Conservation (phyloP, 2,329 filamentous ascomycete species). For the Alternaria arbusti region DNA sequence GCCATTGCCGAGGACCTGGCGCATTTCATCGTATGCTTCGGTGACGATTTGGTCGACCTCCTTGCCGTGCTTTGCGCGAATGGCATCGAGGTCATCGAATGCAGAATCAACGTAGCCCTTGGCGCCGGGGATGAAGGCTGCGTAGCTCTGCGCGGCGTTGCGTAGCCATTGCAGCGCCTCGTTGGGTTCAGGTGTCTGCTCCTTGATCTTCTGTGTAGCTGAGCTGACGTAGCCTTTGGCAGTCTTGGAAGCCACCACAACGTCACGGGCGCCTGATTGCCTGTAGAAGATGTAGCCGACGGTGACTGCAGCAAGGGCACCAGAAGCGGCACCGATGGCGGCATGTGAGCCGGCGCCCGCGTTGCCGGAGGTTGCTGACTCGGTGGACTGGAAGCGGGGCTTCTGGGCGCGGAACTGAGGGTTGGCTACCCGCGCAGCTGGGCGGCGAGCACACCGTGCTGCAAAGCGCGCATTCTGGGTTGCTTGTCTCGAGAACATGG, state of each 20-base stretch:
- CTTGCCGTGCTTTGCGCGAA: constrained; percentile 70
- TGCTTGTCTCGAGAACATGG: constrained; percentile 40
- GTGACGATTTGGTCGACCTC: constrained; percentile 73
- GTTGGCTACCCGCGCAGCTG: constrained; percentile 30
- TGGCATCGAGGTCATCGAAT: constrained; percentile 73
- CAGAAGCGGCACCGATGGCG: constrained; percentile 57
- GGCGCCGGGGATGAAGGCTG: constrained; percentile 74
- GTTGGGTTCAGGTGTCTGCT: constrained; percentile 69
- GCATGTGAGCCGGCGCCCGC: constrained; percentile 45
- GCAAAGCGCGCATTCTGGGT: constrained; percentile 39
- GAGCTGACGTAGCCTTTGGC: constrained; percentile 67
- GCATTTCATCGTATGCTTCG: constrained; percentile 72
- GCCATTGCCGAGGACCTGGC: constrained; percentile 66
- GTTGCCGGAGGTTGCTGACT: constrained; percentile 28
- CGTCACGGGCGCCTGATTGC: constrained; percentile 58
- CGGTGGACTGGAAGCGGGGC: constrained; percentile 44
- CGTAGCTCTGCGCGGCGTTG: constrained; percentile 71
- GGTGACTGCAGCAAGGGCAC: constrained; percentile 55
- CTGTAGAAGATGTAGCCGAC: constrained; percentile 62
- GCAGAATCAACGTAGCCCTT: constrained; percentile 70
- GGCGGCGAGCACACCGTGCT: constrained; percentile 38
- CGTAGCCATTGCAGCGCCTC: constrained; percentile 71
- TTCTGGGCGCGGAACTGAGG: constrained; percentile 37
- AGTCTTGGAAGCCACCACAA: constrained; percentile 59
- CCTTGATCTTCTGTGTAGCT: constrained; percentile 65